Percentiles rank a stretch among this genome's conserved stretches.
Conservation (phyloP, 176 grass and related monocot species). For the Elymus sibiricus region DNA sequence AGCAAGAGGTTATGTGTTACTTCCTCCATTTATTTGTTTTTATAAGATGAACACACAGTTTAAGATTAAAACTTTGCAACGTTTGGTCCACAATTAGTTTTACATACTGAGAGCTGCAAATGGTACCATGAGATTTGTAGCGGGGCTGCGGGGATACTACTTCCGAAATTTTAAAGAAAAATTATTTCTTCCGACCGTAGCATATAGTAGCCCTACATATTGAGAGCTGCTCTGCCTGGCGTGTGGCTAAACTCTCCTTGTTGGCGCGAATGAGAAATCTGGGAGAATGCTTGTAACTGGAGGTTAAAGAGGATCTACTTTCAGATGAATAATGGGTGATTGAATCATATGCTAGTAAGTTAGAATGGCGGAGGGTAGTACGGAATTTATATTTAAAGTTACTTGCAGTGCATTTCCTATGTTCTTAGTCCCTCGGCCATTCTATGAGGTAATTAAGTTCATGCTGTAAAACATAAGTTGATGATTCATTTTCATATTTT, state of each 20-base stretch:
- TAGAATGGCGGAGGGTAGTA: neutral
- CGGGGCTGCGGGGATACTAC: neutral
- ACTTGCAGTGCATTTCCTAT: neutral
- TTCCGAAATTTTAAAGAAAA: neutral
- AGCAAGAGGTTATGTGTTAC: neutral
- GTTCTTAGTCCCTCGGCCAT: neutral
- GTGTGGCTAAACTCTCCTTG: neutral
- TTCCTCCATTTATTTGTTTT: neutral
- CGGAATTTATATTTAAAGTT: neutral
- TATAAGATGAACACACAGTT: too few relatives aligned
- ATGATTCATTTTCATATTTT: constrained; percentile 1
- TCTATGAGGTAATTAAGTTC: neutral
- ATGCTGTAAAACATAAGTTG: neutral
- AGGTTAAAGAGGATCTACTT: neutral
- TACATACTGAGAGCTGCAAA: neutral
- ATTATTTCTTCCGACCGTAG: neutral
- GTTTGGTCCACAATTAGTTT: neutral
- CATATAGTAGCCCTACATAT: neutral
- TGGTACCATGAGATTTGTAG: neutral
- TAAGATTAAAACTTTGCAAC: too few relatives aligned
- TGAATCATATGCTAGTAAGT: neutral
- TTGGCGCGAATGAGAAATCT: neutral
- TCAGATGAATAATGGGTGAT: neutral
- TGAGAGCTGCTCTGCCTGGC: neutral
- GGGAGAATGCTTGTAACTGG: neutral